Base-by-base conservation (phyloP, 495 filamentous ascomycete species). In the Lentithecium fluviatile region DNA sequence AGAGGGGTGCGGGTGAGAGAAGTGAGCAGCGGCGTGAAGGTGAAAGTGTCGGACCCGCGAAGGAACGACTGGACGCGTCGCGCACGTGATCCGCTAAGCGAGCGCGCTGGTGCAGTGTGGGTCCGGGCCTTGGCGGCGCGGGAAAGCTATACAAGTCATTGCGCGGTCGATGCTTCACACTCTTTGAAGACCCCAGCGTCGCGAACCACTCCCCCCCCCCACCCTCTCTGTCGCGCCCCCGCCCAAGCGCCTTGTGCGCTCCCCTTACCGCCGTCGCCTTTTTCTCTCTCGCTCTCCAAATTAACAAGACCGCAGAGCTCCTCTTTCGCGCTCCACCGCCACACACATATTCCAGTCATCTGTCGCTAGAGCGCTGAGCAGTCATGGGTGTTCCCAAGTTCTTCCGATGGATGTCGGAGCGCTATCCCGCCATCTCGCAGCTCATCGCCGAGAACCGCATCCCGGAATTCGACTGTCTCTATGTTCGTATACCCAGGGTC, bases 391-490 rank as follows among this genome's bases (percentile, higher is more conserved):
- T 98, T 72, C 94, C 94, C 65, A 98, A 98, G 71, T 97, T 88
- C 75, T 88, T 88, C 71, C 74, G 93, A 79, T 97, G 93, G 93
- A 86, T 97, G 81, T 95, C 90, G 43, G 95, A 99, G 85, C 88
- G 95, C 69, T 99, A 99, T 82, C 95, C 95, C 26, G 85, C 95
- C 55, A 99, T 99, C 74, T 97, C 94, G 37, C 91, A 96, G 83
- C 82, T 99, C 64, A 97, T 99, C 74, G 93, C 91, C 53, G 95
- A 99, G 79, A 99, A 95, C 76, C 88, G 94, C 58, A 99, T 99
- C 74, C 95, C 95, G 32, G 95, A 99, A 73, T 99, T 99, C 75
- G 95, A 99, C 75, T 94, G 89, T 73, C 83, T 99, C 57, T 99
- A 98, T 74, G 83, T 88, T 69, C 66, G 80, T 68, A 55, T 32